Evolutionary conservation across 1,284 basidiomycete genomes (phyloP).

Genomic region (Laetiporus sulphureus): DNA sequence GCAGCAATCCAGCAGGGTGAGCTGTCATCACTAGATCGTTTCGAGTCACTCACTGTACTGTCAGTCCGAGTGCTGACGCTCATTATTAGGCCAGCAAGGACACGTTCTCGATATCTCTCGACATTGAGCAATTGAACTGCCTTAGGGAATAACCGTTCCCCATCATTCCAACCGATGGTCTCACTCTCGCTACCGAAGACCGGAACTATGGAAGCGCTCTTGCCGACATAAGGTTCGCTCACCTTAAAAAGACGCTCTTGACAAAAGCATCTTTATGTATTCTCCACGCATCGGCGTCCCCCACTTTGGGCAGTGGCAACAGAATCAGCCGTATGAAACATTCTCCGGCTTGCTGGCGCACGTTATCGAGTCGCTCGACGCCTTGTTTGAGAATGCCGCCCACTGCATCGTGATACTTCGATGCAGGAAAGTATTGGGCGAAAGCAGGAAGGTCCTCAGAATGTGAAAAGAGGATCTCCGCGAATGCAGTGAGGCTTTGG

Average conservation of each 20-base stretch:
- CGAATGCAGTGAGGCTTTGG: conserved; percentile 48
- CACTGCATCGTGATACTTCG: conserved; percentile 51
- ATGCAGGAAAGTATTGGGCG: conserved; percentile 50
- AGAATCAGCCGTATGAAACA: conserved; percentile 48
- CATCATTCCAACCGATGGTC: conserved; percentile 55
- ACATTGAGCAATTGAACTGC: conserved; percentile 66
- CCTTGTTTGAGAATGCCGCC: conserved; percentile 81
- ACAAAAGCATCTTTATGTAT: conserved; percentile 42
- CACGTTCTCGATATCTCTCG: conserved; percentile 47
- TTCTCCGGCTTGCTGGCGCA: conserved; percentile 74
- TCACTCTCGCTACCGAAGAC: conserved; percentile 31
- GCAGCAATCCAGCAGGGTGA: conserved; percentile 8
- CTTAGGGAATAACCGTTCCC: conserved; percentile 63
- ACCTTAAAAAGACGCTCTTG: conserved; percentile 50
- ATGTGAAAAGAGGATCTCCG: conserved; percentile 39
- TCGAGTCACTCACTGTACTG: conserved; percentile 56
- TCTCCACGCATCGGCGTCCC: conserved; percentile 38
- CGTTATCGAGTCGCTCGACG: conserved; percentile 87
- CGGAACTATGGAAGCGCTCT: no score
- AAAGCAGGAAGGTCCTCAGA: conserved; percentile 37
- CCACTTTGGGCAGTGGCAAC: conserved; percentile 35
- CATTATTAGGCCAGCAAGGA: conserved; percentile 70
- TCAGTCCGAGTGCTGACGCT: conserved; percentile 78
- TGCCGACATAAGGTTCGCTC: no score
- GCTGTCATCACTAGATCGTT: background rate